phyloP scores from a whole-genome alignment of 371 early-diverging fungal genomes.

The Rhizopus sp. region DNA sequence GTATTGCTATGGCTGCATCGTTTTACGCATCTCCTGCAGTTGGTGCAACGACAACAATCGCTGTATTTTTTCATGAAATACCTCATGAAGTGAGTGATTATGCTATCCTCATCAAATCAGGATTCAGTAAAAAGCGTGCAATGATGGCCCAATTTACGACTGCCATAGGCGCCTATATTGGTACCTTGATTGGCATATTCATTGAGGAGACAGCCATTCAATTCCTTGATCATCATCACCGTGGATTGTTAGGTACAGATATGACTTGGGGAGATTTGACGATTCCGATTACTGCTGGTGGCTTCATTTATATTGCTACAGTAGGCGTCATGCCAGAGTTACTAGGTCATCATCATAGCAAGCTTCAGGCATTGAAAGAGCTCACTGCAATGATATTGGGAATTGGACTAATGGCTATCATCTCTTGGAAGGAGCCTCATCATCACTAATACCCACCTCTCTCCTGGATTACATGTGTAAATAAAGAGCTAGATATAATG shows the following conservation, averaged over 20 bases:
- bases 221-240: background rate
- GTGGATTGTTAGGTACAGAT: conserved; percentile 53
- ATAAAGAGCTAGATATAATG: background rate
- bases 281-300: conserved; percentile 89
- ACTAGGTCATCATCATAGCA: conserved; percentile 20
- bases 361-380: conserved; percentile 54
- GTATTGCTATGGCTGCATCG: conserved; percentile 89
- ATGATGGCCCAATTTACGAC: conserved; percentile 86
- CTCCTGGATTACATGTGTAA: background rate
- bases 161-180: conserved; percentile 80
- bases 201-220: conserved; percentile 64
- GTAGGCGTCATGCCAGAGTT: conserved; percentile 88
- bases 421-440: conserved; percentile 56
- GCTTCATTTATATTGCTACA: conserved; percentile 87
- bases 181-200: conserved; percentile 78
- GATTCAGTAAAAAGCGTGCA: conserved; percentile 75
- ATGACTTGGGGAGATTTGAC: conserved; percentile 65
- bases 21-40: conserved; percentile 83
- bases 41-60: conserved; percentile 85
- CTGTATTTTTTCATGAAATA: conserved; percentile 93
- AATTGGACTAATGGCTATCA: conserved; percentile 57
- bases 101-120: conserved; percentile 86
- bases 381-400: conserved; percentile 63
- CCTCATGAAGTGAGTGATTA: conserved; percentile 94
- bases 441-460: conserved; percentile 2